These are phyloP conservation scores for Orychophragmus violaceus DNA, from an alignment of 345 rosid species.

Conservation along the genomic window DNA sequence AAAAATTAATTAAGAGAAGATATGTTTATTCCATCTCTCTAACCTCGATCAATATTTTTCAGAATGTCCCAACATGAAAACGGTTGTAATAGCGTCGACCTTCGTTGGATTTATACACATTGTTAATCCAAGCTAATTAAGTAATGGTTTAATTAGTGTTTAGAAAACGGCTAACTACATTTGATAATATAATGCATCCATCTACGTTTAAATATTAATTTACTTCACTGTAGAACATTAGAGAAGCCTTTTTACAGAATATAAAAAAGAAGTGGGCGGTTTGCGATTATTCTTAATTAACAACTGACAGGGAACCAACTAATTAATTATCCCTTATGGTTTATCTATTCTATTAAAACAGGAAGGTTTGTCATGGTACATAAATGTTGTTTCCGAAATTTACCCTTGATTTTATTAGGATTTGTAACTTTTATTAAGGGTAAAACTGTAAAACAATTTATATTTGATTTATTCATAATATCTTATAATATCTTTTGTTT, in stretches of 20 bases:
- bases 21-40: no score
- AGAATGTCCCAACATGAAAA: not conserved
- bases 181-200: not conserved
- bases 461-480: no score
- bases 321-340: constrained; percentile 3
- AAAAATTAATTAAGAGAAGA: no score
- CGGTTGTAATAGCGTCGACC: not conserved
- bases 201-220: not conserved
- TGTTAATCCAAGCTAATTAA: not conserved
- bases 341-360: not conserved
- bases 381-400: no score
- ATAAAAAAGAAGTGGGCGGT: constrained; percentile 28
- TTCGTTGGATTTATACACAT: not conserved
- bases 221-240: constrained; percentile 24
- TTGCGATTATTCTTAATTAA: constrained; percentile 22
- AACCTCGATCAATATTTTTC: not conserved
- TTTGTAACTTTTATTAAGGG: no score
- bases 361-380: no score
- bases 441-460: no score
- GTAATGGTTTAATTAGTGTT: not conserved
- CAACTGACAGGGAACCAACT: constrained; percentile 30
- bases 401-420: no score
- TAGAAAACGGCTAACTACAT: not conserved
- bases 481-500: no score
- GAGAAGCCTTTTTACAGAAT: constrained; percentile 18